These are phyloP conservation scores for Petasospora fabianii DNA, from an alignment of 1,139 yeast species.

Conservation along the genomic window DNA sequence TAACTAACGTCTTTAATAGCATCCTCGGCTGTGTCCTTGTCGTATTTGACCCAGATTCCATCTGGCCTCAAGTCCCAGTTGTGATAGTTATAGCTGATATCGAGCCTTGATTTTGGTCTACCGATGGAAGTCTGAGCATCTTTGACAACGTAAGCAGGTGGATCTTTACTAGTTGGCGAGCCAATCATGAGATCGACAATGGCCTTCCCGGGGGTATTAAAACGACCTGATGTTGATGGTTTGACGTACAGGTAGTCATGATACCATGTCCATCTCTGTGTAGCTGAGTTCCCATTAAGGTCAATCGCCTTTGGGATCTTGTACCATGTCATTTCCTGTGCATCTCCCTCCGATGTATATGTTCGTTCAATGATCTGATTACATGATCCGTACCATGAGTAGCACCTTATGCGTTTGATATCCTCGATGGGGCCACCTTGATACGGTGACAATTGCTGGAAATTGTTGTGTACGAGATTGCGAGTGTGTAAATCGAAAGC, in stretches of 20 bases:
- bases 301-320: slow-evolving; percentile 18
- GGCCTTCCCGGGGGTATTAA: slow-evolving; percentile 14
- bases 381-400: slow-evolving; percentile 23
- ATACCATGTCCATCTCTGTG: slow-evolving; percentile 12
- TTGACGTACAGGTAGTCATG: slow-evolving; percentile 24
- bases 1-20: slow-evolving; percentile 41
- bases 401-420: slow-evolving; percentile 22
- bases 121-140: slow-evolving; percentile 17
- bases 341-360: slow-evolving; percentile 4
- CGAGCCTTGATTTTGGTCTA: slow-evolving; percentile 22
- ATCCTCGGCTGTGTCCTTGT: slow-evolving; percentile 20
- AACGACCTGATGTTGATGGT: slow-evolving; percentile 7
- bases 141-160: slow-evolving; percentile 24
- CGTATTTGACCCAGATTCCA: slow-evolving; percentile 38
- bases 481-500: slow-evolving; percentile 21
- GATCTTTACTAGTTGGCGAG: slow-evolving; percentile 14
- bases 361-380: slow-evolving; percentile 22
- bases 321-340: slow-evolving; percentile 17
- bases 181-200: slow-evolving; percentile 25
- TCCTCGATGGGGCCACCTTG: slow-evolving; percentile 24
- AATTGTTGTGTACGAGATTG: slow-evolving; percentile 19
- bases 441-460: slow-evolving; percentile 14
- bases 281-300: slow-evolving; percentile 13
- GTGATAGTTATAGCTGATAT: slow-evolving; percentile 17
- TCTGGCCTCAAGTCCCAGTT: slow-evolving; percentile 24